Evolutionary conservation across 768 basidiomycete species (phyloP), one percentile per base, ranked within the genome.

Genomic region (Leccinellum rugosiceps): DNA sequence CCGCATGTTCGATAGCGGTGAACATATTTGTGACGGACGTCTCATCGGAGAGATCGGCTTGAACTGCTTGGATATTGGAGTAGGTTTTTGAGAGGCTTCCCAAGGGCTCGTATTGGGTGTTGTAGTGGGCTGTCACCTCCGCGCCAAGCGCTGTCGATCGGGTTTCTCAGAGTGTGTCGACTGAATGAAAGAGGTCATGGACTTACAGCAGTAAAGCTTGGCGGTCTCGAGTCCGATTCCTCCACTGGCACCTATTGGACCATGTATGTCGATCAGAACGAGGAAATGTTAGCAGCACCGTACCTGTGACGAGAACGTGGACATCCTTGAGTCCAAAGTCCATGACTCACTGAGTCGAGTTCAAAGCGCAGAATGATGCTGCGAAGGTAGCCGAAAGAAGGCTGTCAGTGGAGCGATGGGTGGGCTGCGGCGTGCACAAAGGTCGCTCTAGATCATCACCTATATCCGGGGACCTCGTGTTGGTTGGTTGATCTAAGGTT

Each of bases 261-360:
- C 32, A 50, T 15, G 30, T 34, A 3, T 6, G 31, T 57, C 17
- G 52, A 31, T 51, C 35, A 48, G 28, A 1, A 17, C 19, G 28
- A 52, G n/a, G n/a, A n/a, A 26, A n/a, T 3, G 30, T 21, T n/a
- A 3, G n/a, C 1, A 28, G 26, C 4, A 32, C 26, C 34, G 32
- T 50, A 85, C 87, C 87, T 58, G 87, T 88, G 28, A 89, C 77
- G 17, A 90, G 76, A 38, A 88, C 86, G 68, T 89, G 87, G 8
- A 86, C 81, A 55, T 71, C 76, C 52, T 80, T 68, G 50, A 90
- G 73, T 21, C 77, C 80, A 5, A 90, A 73, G 67, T 90, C 85
- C 80, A 80, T 80, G 21, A 30, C 30, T 6, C 30, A 21, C n/a
- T n/a, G n/a, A 23, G 19, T 49, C 4, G 19, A 10, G 44, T 25